phyloP scores from a whole-genome alignment of 2,329 filamentous ascomycete genomes.

The Ophiocordyceps camponoti-leonardi region DNA sequence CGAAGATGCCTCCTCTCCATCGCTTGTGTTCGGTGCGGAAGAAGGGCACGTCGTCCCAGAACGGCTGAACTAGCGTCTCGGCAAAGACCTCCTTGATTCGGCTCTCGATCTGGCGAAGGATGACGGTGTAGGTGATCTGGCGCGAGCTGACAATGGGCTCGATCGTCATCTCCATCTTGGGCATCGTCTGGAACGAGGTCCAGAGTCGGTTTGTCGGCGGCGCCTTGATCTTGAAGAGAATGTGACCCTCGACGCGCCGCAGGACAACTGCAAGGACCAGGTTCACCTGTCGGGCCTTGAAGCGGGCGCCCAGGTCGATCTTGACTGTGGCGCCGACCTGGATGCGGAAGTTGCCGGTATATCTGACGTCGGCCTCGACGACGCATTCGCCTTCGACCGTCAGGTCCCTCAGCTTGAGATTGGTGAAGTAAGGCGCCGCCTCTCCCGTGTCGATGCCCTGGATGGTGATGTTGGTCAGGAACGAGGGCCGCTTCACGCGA shows the following conservation, averaged over 20 bases:
- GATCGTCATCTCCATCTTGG: constrained; percentile 84
- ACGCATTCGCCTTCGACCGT: constrained; percentile 83
- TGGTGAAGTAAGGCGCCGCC: constrained; percentile 74
- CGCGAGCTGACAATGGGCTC: constrained; percentile 90
- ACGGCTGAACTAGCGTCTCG: constrained; percentile 79
- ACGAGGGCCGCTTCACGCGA: constrained; percentile 77
- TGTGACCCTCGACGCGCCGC: constrained; percentile 70
- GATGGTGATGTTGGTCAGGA: constrained; percentile 72
- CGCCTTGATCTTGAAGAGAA: constrained; percentile 76
- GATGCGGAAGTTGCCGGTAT: constrained; percentile 75
- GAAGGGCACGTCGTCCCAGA: constrained; percentile 94
- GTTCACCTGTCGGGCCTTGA: constrained; percentile 82
- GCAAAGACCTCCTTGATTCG: constrained; percentile 86
- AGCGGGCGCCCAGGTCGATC: constrained; percentile 73
- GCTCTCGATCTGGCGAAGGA: constrained; percentile 85
- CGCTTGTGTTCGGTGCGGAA: constrained; percentile 61
- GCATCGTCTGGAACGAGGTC: constrained; percentile 88
- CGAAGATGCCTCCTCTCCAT: constrained; percentile 75
- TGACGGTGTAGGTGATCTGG: constrained; percentile 87
- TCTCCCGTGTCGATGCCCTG: constrained; percentile 75
- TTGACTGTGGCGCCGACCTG: constrained; percentile 87
- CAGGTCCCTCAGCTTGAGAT: constrained; percentile 72
- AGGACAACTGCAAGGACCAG: constrained; percentile 73
- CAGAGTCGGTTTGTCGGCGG: constrained; percentile 92
- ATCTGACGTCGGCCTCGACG: constrained; percentile 73